A percentile compares a stretch with the other conserved stretches of the same genome.
phyloP scores from a whole-genome alignment of 805 yeast genomes.

The Sugiyamaella smithiae region DNA sequence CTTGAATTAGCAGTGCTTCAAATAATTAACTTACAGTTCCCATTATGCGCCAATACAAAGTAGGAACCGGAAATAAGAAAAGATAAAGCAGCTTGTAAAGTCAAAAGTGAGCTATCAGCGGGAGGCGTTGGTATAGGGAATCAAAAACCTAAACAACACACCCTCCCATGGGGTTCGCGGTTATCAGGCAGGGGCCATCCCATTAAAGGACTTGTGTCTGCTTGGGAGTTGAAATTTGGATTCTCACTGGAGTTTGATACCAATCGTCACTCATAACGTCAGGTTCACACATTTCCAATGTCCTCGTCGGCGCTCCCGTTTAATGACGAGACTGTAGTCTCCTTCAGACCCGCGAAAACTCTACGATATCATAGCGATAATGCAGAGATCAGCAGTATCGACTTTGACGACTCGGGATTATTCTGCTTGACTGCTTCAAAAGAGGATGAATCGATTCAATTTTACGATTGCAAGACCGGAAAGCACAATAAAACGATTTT shows the following conservation, averaged over 20 bases:
- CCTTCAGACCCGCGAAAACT: constrained; percentile 46
- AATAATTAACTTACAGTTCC: constrained; percentile 18
- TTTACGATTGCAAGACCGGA: constrained; percentile 75
- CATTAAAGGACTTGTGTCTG: neutral
- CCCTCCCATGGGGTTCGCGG: neutral
- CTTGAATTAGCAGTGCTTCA: neutral
- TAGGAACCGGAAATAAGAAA: neutral
- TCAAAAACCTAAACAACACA: too few relatives aligned
- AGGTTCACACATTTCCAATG: too few relatives aligned
- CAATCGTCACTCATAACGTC: too few relatives aligned
- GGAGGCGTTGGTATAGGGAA: neutral
- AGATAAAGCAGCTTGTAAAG: neutral
- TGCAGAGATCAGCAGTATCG: constrained; percentile 41
- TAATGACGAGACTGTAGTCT: constrained; percentile 15
- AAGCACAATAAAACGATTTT: constrained; percentile 56
- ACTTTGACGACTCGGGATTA: constrained; percentile 82
- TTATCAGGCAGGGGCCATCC: neutral
- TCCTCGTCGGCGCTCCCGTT: constrained; percentile 21
- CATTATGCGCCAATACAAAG: constrained; percentile 8
- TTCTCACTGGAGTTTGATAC: too few relatives aligned
- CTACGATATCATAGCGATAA: constrained; percentile 43
- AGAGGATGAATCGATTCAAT: constrained; percentile 80
- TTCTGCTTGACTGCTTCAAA: constrained; percentile 74
- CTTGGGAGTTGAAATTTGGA: too few relatives aligned
- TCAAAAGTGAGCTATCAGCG: neutral